phyloP scores from a whole-genome alignment of 2,329 filamentous ascomycete genomes.

The Dactylellina leptospora region DNA sequence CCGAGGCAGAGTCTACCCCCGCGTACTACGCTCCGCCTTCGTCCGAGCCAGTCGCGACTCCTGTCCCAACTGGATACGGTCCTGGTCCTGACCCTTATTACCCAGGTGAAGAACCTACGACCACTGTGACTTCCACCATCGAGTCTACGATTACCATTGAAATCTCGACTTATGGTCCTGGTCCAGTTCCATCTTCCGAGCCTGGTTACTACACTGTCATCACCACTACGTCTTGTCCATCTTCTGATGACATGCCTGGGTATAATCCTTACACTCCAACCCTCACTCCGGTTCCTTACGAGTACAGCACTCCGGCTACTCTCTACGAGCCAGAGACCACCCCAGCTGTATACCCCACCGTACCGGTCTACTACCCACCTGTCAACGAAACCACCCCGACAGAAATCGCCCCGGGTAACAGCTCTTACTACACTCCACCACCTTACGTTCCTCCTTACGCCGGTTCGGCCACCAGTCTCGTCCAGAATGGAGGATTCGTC shows the following conservation, averaged over 20 bases:
- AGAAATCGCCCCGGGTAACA: conserved; percentile 20
- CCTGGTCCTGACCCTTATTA: conserved; percentile 21
- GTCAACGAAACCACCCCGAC: conserved; percentile 32
- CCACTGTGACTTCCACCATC: conserved; percentile 40
- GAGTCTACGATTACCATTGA: conserved; percentile 43
- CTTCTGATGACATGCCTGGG: conserved; percentile 18
- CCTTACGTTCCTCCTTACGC: conserved; percentile 44
- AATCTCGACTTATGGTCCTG: conserved; percentile 23
- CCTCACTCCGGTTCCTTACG: conserved; percentile 41
- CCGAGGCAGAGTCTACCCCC: conserved; percentile 25
- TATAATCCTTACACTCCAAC: conserved; percentile 48
- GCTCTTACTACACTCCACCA: conserved; percentile 32
- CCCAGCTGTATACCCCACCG: conserved; percentile 27
- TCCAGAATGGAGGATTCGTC: conserved; percentile 45
- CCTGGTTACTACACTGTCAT: conserved; percentile 21
- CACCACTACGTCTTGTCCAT: conserved; percentile 37
- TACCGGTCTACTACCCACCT: conserved; percentile 40
- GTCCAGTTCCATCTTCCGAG: conserved; percentile 15
- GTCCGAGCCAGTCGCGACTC: conserved; percentile 35
- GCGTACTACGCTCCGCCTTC: conserved; percentile 20
- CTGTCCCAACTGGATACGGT: conserved; percentile 25
- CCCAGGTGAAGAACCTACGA: conserved; percentile 41
- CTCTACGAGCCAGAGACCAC: conserved; percentile 41
- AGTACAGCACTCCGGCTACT: conserved; percentile 37
- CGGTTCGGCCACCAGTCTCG: conserved; percentile 38